These are phyloP conservation scores for Aspergillus conjunctus DNA, from an alignment of 495 filamentous ascomycete species.

Conservation along the genomic window DNA sequence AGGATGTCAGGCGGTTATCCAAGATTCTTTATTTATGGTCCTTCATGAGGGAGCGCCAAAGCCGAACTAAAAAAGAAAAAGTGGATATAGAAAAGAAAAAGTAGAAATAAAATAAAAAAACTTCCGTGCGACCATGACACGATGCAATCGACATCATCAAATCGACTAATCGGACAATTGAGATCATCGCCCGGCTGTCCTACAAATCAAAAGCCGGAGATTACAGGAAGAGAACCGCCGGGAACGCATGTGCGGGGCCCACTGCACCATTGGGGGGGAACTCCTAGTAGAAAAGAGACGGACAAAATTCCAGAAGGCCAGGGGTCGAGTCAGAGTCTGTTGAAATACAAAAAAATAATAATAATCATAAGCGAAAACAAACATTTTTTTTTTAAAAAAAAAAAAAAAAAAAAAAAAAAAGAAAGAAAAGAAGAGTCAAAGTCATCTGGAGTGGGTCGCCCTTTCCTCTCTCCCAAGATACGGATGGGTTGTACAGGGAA, in stretches of 20 bases:
- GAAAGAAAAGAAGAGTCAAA: neutral
- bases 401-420: slow-evolving; percentile 7
- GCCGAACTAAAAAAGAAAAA: slow-evolving; percentile 4
- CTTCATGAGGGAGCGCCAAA: slow-evolving; percentile 3
- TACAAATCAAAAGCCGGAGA: slow-evolving; percentile 35
- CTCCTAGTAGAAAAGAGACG: slow-evolving; percentile 16
- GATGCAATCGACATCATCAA: slow-evolving; percentile 27
- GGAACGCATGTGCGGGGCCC: slow-evolving; percentile 29
- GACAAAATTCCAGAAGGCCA: slow-evolving; percentile 30
- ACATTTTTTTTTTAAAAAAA: neutral
- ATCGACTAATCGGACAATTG: slow-evolving; percentile 33
- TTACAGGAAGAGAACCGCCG: slow-evolving; percentile 29
- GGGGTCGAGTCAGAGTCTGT: slow-evolving; percentile 20
- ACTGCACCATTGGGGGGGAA: slow-evolving; percentile 17
- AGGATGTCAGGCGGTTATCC: neutral
- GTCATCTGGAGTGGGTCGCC: slow-evolving; percentile 7
- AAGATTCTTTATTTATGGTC: neutral
- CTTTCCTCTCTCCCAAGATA: slow-evolving; percentile 15
- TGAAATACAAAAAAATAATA: slow-evolving; percentile 8
- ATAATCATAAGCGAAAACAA: no score
- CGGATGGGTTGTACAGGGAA: neutral
- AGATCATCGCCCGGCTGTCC: slow-evolving; percentile 31
- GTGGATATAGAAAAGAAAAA: slow-evolving; percentile 3
- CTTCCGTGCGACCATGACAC: slow-evolving; percentile 17
- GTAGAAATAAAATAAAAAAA: slow-evolving; percentile 5